phyloP scores from a whole-genome alignment of 2,329 filamentous ascomycete species.

The Neonectria punicea region DNA sequence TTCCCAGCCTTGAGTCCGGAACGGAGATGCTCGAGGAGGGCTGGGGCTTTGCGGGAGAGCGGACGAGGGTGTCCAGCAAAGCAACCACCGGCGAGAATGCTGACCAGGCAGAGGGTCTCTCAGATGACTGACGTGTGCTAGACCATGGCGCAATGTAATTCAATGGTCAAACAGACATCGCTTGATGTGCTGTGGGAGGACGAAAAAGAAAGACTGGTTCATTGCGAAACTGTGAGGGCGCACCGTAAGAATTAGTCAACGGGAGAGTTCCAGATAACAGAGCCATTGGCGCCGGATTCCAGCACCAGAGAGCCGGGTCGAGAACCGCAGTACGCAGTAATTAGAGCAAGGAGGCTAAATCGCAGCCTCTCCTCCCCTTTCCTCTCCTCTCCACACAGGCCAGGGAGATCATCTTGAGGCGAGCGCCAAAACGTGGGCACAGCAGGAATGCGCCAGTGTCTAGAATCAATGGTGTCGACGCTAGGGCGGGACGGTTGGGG shows the following conservation, averaged over 20 bases:
- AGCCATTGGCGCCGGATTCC: neutral
- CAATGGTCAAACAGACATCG: neutral
- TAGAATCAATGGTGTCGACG: neutral
- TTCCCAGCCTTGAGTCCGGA: slow-evolving; percentile 25
- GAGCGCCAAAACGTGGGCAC: neutral
- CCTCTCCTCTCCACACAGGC: neutral
- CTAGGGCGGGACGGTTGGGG: neutral
- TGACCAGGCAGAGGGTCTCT: slow-evolving; percentile 12
- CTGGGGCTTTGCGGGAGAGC: slow-evolving; percentile 24
- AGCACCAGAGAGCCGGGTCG: neutral
- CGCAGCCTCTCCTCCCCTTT: neutral
- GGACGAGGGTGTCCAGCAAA: slow-evolving; percentile 23
- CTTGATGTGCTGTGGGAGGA: neutral
- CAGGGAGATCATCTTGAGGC: neutral
- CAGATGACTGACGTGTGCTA: slow-evolving; percentile 30
- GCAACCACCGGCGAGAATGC: slow-evolving; percentile 33
- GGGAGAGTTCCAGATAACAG: neutral
- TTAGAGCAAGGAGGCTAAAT: neutral
- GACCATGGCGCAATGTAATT: neutral
- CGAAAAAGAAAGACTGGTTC: neutral
- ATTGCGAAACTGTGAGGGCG: neutral
- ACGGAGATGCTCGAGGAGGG: slow-evolving; percentile 35
- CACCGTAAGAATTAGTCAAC: neutral
- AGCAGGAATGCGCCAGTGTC: slow-evolving; percentile 2
- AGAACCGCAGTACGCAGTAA: neutral